A percentile compares a stretch with the other conserved stretches of the same genome.
phyloP scores from a whole-genome alignment of 2,329 filamentous ascomycete species.

The Neonectria faginata region DNA sequence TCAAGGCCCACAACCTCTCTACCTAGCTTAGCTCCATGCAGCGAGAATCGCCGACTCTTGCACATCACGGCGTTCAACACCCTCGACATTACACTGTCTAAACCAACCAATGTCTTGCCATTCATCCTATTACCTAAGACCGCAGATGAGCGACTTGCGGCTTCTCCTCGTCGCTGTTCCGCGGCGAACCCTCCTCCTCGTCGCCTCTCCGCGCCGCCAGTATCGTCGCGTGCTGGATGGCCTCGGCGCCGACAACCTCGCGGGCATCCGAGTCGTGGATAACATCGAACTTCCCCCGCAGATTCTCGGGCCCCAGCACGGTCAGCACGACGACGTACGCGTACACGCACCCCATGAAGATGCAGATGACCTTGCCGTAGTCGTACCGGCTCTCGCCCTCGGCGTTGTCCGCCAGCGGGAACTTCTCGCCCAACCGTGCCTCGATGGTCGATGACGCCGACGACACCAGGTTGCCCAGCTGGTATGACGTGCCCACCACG shows the following conservation, averaged over 20 bases:
- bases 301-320: slow-evolving; percentile 69
- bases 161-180: slow-evolving; percentile 26
- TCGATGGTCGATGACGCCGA: slow-evolving; percentile 81
- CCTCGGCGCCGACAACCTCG: slow-evolving; percentile 58
- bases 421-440: slow-evolving; percentile 78
- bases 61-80: too few relatives aligned
- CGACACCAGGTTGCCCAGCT: slow-evolving; percentile 80
- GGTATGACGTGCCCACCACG: slow-evolving; percentile 79
- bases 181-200: slow-evolving; percentile 31
- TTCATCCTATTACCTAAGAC: slow-evolving; percentile 17
- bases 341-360: slow-evolving; percentile 90
- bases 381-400: slow-evolving; percentile 67
- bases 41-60: too few relatives aligned
- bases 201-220: slow-evolving; percentile 26
- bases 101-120: background rate
- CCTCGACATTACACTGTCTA: too few relatives aligned
- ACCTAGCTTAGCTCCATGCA: too few relatives aligned
- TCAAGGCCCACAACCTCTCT: too few relatives aligned
- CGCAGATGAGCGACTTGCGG: slow-evolving; percentile 18
- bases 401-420: slow-evolving; percentile 72
- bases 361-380: slow-evolving; percentile 87
- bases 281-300: slow-evolving; percentile 64
- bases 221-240: slow-evolving; percentile 37
- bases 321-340: slow-evolving; percentile 71
- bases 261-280: slow-evolving; percentile 61